These are phyloP conservation scores for Roridomyces roridus DNA, from an alignment of 768 basidiomycete genomes.

Conservation along the genomic window DNA sequence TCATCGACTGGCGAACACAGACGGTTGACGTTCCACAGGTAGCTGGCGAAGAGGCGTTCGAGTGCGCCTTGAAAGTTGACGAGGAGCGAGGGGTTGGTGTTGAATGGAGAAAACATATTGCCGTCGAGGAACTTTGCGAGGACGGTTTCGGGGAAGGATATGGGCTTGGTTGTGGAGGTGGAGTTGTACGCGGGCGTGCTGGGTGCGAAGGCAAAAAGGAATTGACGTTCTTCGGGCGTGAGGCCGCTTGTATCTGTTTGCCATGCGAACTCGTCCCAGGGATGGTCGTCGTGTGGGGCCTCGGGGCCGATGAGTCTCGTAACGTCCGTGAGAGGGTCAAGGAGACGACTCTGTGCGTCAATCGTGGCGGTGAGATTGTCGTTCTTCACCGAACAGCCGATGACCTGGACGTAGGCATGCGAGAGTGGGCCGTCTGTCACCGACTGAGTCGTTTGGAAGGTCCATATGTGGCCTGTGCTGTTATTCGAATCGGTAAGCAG, in stretches of 20 bases:
- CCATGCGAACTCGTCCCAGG: conserved; percentile 17
- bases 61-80: conserved; percentile 5
- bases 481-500: neutral
- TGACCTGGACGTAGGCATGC: conserved; percentile 12
- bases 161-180: neutral
- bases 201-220: conserved; percentile 15
- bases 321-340: conserved; percentile 6
- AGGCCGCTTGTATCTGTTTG: neutral
- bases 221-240: conserved; percentile 5
- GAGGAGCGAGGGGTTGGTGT: neutral
- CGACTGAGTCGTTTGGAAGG: conserved; percentile 1
- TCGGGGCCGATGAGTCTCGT: neutral
- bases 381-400: conserved; percentile 10
- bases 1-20: neutral
- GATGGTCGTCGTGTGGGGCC: conserved; percentile 10
- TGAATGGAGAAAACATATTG: neutral
- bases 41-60: conserved; percentile 11
- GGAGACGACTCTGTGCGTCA: conserved; percentile 8
- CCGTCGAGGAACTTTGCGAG: conserved; percentile 1
- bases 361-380: conserved; percentile 14
- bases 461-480: conserved; percentile 6
- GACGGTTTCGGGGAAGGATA: neutral
- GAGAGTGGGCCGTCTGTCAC: neutral
- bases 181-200: conserved; percentile 2
- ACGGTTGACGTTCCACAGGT: conserved; percentile 13